Conservation (phyloP, 352 stramenopile species). For the Globisporangium solare region DNA sequence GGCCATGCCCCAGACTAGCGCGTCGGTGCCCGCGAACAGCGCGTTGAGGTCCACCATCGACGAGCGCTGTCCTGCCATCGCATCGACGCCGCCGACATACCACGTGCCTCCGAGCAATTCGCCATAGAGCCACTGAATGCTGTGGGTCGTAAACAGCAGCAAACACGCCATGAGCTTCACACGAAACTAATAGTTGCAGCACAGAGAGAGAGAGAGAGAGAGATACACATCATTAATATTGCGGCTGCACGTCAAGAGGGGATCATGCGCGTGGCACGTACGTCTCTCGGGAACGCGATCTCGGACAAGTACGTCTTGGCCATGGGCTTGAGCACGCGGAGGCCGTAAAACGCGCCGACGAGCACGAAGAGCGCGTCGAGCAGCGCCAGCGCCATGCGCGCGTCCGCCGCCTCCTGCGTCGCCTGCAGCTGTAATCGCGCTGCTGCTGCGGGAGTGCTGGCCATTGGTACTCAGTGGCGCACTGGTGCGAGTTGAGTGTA, state of each 20-base stretch:
- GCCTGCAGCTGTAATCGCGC: conserved; percentile 1
- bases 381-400: conserved; percentile 9
- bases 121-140: conserved; percentile 42
- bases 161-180: conserved; percentile 50
- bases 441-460: background rate
- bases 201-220: no score
- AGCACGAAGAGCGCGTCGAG: conserved; percentile 46
- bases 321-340: conserved; percentile 42
- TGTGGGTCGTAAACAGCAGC: conserved; percentile 41
- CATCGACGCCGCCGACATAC: background rate
- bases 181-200: conserved; percentile 39
- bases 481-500: no score
- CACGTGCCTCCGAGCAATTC: conserved; percentile 31
- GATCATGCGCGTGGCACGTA: conserved; percentile 21
- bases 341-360: conserved; percentile 43
- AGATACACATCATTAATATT: no score
- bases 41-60: conserved; percentile 18
- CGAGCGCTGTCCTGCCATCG: no score
- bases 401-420: conserved; percentile 9
- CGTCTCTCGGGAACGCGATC: conserved; percentile 68
- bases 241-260: background rate
- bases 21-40: conserved; percentile 50
- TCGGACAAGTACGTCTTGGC: conserved; percentile 77
- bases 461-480: no score
- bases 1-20: conserved; percentile 52